phyloP scores from a whole-genome alignment of 352 stramenopile species.

The Pythium utonaiense region DNA sequence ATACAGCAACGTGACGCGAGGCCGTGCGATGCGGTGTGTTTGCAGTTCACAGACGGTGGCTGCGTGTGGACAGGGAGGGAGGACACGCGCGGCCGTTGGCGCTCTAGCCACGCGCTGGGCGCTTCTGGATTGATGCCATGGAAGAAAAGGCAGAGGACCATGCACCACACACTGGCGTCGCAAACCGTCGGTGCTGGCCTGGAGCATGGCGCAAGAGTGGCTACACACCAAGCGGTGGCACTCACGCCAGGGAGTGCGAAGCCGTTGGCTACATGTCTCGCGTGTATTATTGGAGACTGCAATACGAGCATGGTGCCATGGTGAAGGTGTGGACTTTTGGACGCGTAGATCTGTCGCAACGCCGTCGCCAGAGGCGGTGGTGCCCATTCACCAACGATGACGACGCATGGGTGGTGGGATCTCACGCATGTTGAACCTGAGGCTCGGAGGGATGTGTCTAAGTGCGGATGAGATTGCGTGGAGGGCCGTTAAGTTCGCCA shows the following conservation, averaged over 20 bases:
- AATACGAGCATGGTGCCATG: not conserved
- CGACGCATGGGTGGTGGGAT: not conserved
- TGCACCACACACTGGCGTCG: not conserved
- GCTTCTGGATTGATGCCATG: slow-evolving; percentile 23
- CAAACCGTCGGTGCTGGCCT: not conserved
- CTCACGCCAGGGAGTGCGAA: not conserved
- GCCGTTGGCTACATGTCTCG: not conserved
- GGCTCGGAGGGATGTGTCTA: slow-evolving; percentile 11
- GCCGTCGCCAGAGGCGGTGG: too few relatives aligned
- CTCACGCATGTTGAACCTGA: slow-evolving; percentile 3
- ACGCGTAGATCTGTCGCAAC: not conserved
- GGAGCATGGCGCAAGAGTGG: not conserved
- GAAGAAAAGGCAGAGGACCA: slow-evolving; percentile 13
- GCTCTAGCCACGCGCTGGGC: not conserved
- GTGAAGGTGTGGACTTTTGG: not conserved
- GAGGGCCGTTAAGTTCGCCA: slow-evolving; percentile 5
- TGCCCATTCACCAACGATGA: slow-evolving; percentile 1
- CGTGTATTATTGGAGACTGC: not conserved
- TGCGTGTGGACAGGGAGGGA: not conserved
- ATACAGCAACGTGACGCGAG: too few relatives aligned
- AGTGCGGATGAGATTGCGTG: slow-evolving; percentile 1
- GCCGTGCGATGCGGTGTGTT: not conserved
- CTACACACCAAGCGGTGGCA: not conserved
- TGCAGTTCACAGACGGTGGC: not conserved
- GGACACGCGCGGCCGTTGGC: not conserved